Evolutionary conservation across 2,329 filamentous ascomycete species (phyloP), one percentile per base, ranked within the genome.

Genomic region (Claviceps capensis): DNA sequence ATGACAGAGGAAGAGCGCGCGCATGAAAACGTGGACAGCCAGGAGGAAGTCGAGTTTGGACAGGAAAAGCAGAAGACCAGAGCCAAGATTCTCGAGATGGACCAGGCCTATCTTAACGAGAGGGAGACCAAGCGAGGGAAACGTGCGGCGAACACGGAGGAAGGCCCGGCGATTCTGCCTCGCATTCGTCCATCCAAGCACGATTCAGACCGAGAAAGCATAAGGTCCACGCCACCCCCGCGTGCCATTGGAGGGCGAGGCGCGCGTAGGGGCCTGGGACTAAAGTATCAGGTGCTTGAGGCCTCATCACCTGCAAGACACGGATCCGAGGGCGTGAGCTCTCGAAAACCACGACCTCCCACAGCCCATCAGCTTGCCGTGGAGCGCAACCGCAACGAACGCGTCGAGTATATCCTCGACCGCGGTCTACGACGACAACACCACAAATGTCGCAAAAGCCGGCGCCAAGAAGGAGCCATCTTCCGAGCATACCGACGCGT

Each of bases 351-450:
- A 8, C 78, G 87, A 1, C 86, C 86, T 2, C 79, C 88, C 0
- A 93, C 87, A 0, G 85, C 86, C 38, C 87, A 93, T 65, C 87
- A 93, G 66, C 72, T 89, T 41, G 86, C 86, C 0, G 85, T 93
- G 1, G 86, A 89, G 65, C 78, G 83, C 52, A 89, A 90, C 65
- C 76, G 87, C 17, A 85, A 81, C 55, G 81, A 87, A 61, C 81
- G 86, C 5, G 86, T 91, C n/a, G 84, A 89, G 61, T 84, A 89
- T 60, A 86, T 88, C 49, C 77, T 93, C 16, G 83, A 88, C 58
- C 80, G 83, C n/a, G 83, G 84, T 34, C 71, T 91, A 37, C 79
- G 84, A 48, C 76, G 74, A 56, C 73, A 79, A 49, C 83, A 89
- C 61, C 78, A 82, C 61, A 72, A 72, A 52, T 77, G 81, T 13